Conservation (phyloP, 768 basidiomycete species). For the Amanita exitialis region DNA sequence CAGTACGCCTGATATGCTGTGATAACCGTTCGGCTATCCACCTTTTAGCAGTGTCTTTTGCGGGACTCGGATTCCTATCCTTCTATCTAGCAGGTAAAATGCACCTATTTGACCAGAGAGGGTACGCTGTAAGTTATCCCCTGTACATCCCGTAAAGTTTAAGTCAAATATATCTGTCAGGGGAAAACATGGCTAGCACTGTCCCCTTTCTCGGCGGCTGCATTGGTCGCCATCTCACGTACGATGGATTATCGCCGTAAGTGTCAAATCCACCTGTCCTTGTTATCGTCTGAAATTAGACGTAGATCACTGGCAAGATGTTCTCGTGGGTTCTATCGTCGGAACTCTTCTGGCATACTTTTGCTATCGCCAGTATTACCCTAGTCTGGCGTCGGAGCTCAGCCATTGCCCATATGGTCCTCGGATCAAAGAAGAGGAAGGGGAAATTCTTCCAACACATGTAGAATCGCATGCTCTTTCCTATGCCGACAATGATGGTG, state of each 20-base stretch:
- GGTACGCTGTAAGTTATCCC: constrained; percentile 45
- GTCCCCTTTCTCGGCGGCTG: constrained; percentile 67
- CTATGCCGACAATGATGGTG: constrained; percentile 4
- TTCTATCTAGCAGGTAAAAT: constrained; percentile 90
- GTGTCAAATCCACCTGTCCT: constrained; percentile 15
- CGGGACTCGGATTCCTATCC: constrained; percentile 82
- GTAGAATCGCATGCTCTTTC: constrained; percentile 9
- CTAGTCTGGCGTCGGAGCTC: constrained; percentile 48
- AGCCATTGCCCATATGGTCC: constrained; percentile 69
- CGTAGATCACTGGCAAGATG: constrained; percentile 88
- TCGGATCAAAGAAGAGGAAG: constrained; percentile 41
- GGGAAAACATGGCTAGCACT: constrained; percentile 80
- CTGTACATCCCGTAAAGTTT: neutral
- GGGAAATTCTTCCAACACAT: constrained; percentile 30
- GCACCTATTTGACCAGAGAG: constrained; percentile 78
- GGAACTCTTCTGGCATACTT: constrained; percentile 68
- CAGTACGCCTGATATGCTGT: constrained; percentile 30
- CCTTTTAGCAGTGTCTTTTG: constrained; percentile 65
- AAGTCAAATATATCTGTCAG: constrained; percentile 19
- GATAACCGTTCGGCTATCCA: neutral
- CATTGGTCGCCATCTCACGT: constrained; percentile 72
- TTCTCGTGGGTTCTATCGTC: constrained; percentile 67
- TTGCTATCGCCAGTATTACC: constrained; percentile 78
- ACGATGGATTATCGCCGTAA: constrained; percentile 88
- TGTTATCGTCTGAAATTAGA: constrained; percentile 8